Base-by-base conservation (phyloP, 83 land plant species). In the Picea mariana region DNA sequence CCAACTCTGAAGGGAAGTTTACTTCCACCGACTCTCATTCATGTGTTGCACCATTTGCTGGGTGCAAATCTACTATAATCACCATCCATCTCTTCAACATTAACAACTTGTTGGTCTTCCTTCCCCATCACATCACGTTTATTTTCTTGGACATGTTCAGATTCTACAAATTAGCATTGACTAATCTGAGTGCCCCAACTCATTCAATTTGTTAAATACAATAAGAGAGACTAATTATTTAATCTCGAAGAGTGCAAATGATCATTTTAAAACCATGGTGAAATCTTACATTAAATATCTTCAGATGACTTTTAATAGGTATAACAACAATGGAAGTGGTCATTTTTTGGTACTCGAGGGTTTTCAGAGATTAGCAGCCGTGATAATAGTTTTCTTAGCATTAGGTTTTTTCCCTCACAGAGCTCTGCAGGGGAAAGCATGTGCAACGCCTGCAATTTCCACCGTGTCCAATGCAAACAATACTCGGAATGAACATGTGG, bases 381-480 rank as follows among this genome's bases (percentile, higher is more conserved):
- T 21, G 23, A 13, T 20, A 73, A 18, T 73, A 40, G 77, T 73
- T 42, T 73, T 73, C 9, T 44, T 21, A 47, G 58, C 77, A 1
- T 42, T 47, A 40, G 77, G 77, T 44, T 73, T 73, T 73, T 42
- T 44, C 49, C 77, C 77, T 73, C 60, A 58, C 60, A 58, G 17
- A 58, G 16, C 60, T 58, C 15, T 47, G 3, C 77, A 44, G 58
- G 21, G 77, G 13, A 58, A 52, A 21, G 77, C 26, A 8, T n/a
- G 44, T 8, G 77, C 77, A 23, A 26, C 77, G 23, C 55, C 58
- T 40, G 26, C 58, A 47, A 52, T n/a, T 15, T 23, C 58, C 7
- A n/a, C 47, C 9, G 9, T 18, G 24, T n/a, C 18, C n/a, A 71
- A 4, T 4, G 20, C 0, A 31, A 38, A 71, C 18, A 38, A 6